These are phyloP conservation scores for Isoetes engelmannii DNA, from an alignment of 83 land plant genomes.

Conservation along the genomic window DNA sequence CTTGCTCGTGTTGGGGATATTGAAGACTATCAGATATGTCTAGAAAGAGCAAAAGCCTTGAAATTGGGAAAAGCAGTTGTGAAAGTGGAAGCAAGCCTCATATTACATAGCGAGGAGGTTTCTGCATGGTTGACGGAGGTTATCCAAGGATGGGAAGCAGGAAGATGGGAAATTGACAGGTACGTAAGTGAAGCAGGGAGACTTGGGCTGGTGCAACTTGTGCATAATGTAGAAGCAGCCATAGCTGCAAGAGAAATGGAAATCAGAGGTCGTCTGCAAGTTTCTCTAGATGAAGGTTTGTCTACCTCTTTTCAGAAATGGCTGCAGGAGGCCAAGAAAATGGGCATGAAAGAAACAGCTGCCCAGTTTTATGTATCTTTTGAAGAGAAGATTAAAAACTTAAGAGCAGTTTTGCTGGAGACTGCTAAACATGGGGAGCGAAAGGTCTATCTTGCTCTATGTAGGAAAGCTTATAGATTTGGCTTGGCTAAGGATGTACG, in stretches of 20 bases:
- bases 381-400: background rate
- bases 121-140: background rate
- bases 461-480: background rate
- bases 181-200: background rate
- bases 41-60: background rate
- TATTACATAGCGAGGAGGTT: background rate
- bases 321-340: background rate
- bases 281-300: background rate
- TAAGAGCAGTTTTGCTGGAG: background rate
- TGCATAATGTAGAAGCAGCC: background rate
- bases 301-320: background rate
- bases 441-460: background rate
- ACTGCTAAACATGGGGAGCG: background rate
- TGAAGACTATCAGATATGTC: background rate
- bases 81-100: background rate
- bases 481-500: background rate
- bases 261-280: background rate
- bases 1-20: too few species aligned
- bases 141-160: conserved; percentile 1
- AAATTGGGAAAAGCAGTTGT: background rate
- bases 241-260: background rate
- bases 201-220: background rate
- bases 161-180: background rate
- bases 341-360: background rate
- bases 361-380: background rate